Evolutionary conservation across 1,284 basidiomycete genomes (phyloP).

Genomic region (Puccinia triticina): DNA sequence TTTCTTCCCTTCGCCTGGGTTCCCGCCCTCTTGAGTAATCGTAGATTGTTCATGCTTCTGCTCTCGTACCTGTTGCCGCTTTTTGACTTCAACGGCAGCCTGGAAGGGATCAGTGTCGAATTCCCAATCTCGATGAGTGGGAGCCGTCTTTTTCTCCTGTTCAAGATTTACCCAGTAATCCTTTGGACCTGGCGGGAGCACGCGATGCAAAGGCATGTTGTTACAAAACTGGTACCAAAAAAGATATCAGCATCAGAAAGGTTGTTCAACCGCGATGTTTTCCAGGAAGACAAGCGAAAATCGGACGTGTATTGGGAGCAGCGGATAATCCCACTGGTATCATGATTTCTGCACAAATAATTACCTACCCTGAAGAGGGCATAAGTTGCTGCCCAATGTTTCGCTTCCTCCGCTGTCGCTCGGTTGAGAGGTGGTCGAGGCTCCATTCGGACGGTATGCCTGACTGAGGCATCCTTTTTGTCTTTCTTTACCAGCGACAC

Average conservation of each 20-base stretch:
- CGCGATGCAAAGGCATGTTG: constrained; percentile 57
- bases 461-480: constrained; percentile 58
- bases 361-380: constrained; percentile 57
- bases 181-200: constrained; percentile 58
- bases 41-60: constrained; percentile 32
- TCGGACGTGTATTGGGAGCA: neutral
- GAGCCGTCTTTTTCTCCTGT: constrained; percentile 56
- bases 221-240: constrained; percentile 37
- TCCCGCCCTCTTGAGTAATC: neutral
- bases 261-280: neutral
- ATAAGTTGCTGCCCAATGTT: constrained; percentile 61
- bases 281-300: constrained; percentile 54
- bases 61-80: constrained; percentile 54
- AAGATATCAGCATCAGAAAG: neutral
- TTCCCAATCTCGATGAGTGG: constrained; percentile 57
- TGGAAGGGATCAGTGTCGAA: constrained; percentile 59
- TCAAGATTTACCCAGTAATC: constrained; percentile 60
- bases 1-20: constrained; percentile 1
- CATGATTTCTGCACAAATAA: neutral
- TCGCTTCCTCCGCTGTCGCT: constrained; percentile 54
- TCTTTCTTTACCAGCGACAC: constrained; percentile 59
- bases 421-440: constrained; percentile 57
- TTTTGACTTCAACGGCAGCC: constrained; percentile 52
- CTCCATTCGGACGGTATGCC: constrained; percentile 57
- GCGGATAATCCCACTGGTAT: neutral